Percentiles rank a stretch among this genome's conserved stretches.
These are phyloP conservation scores for Metschnikowia hibisci DNA, from an alignment of 805 yeast species.

Conservation along the genomic window DNA sequence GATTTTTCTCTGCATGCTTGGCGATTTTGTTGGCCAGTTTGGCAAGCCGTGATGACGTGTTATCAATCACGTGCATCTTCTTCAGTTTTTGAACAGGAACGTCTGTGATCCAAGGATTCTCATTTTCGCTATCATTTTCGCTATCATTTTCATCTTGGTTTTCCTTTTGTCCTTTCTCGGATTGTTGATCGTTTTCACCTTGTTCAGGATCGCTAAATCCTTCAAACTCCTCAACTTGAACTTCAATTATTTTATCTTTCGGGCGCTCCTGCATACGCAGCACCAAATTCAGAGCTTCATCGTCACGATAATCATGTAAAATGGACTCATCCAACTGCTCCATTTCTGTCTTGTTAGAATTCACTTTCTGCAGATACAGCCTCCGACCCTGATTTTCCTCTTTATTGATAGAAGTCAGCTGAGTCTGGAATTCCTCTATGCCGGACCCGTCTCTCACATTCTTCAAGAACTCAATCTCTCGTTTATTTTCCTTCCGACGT, in stretches of 20 bases:
- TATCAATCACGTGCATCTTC: conserved; percentile 30
- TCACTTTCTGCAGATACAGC: conserved; percentile 64
- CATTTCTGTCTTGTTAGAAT: conserved; percentile 33
- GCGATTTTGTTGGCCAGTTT: conserved; percentile 41
- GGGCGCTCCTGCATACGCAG: conserved; percentile 24
- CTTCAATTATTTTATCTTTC: conserved; percentile 7
- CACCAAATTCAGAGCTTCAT: conserved; percentile 44
- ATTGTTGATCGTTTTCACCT: no score
- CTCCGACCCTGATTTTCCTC: conserved; percentile 73
- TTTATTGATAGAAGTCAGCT: conserved; percentile 43
- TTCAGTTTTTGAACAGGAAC: conserved; percentile 25
- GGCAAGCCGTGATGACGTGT: conserved; percentile 34
- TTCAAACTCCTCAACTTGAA: conserved; percentile 11
- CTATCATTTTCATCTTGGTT: conserved; percentile 13
- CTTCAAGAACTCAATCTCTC: conserved; percentile 49
- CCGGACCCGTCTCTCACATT: conserved; percentile 37
- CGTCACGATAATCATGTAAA: conserved; percentile 45
- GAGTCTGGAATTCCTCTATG: conserved; percentile 35
- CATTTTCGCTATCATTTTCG: conserved; percentile 18
- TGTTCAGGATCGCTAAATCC: conserved; percentile 14
- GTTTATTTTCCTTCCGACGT: conserved; percentile 54
- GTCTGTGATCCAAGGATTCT: conserved; percentile 38
- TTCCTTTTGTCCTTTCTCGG: no score
- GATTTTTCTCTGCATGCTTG: conserved; percentile 32
- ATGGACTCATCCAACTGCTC: conserved; percentile 24